Evolutionary conservation across 2,329 filamentous ascomycete genomes (phyloP), one percentile per base, ranked within the genome.

Genomic region (Cylindrodendrum hubeiense): DNA sequence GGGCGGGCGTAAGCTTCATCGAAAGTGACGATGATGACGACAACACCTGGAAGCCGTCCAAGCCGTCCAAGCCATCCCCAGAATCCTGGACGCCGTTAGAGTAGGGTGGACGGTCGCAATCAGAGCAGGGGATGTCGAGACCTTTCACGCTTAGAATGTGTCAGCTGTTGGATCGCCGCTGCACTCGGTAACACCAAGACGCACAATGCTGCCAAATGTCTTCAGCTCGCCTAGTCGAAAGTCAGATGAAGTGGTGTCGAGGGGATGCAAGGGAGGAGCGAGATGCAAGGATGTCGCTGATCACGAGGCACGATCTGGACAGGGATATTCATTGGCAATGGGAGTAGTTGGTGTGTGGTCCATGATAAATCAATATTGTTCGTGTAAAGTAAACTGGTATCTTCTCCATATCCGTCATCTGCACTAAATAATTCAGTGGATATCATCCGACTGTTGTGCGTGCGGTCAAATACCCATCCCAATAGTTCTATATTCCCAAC

Each of bases 401-500:
- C 67, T 74, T 71, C 71, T 71, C 70, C 72, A 62, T 69, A 72
- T 63, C 71, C 71, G 66, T 65, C 49, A 54, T 74, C 72, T 15
- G 71, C 72, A 74, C 72, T 73, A 70, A 73, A 58, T 72, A 65
- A 65, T 65, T 73, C 72, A 74, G 72, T 68, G 70, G 72, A 74
- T 70, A 57, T 73, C 67, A 70, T 73, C 66, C 70, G 66, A 66
- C 47, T 56, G 60, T 67, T 69, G 66, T 65, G 67, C 67, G 60
- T 41, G 61, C 43, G 52, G 60, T 60, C 46, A 66, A 66, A 52
- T 55, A 59, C 63, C 65, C 67, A 62, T 69, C 70, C 71, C 58
- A 69, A 70, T 71, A 62, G 73, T 71, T 74, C 72, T 74, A 74
- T 74, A 64, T 72, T 74, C 72, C 72, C 72, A 71, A 68, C 70